Evolutionary conservation across 2,329 filamentous ascomycete genomes (phyloP).

Genomic region (Xylaria digitata): DNA sequence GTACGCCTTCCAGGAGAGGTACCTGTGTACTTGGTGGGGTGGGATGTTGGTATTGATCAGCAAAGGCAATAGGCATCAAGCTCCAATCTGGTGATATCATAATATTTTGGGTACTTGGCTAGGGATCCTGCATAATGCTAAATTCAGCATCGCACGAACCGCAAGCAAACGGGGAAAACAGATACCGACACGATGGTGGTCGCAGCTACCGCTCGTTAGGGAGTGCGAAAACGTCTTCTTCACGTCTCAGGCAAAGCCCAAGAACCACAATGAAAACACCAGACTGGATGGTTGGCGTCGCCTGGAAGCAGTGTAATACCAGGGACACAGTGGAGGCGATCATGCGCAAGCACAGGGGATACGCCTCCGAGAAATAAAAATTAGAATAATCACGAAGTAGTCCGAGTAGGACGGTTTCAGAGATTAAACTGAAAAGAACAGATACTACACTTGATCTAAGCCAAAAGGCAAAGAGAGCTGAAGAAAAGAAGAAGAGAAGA

Average conservation of each 20-base stretch:
- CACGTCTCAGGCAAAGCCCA: conserved; percentile 62
- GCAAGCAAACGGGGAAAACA: no score
- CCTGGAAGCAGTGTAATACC: conserved; percentile 72
- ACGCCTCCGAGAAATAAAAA: conserved; percentile 69
- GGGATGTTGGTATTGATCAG: no score
- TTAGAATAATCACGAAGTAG: conserved; percentile 81
- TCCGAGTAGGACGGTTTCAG: conserved; percentile 76
- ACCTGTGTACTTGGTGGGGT: no score
- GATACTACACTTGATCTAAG: conserved; percentile 94
- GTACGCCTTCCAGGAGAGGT: no score
- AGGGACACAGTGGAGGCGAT: conserved; percentile 72
- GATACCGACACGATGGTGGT: no score
- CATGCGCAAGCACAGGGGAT: conserved; percentile 78
- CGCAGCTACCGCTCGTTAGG: no score
- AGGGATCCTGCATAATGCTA: no score
- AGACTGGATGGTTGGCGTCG: conserved; percentile 65
- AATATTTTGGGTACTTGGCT: no score
- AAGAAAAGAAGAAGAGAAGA: conserved; percentile 64
- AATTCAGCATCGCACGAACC: no score
- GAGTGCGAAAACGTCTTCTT: conserved; percentile 58
- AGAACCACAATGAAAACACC: conserved; percentile 67
- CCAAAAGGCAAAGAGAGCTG: conserved; percentile 61
- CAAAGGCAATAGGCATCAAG: no score
- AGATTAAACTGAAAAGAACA: conserved; percentile 97
- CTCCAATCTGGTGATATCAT: no score